Evolutionary conservation across 129 eudicot genomes (phyloP), one percentile per base, ranked within the genome.

Genomic region (Lonicera japonica): DNA sequence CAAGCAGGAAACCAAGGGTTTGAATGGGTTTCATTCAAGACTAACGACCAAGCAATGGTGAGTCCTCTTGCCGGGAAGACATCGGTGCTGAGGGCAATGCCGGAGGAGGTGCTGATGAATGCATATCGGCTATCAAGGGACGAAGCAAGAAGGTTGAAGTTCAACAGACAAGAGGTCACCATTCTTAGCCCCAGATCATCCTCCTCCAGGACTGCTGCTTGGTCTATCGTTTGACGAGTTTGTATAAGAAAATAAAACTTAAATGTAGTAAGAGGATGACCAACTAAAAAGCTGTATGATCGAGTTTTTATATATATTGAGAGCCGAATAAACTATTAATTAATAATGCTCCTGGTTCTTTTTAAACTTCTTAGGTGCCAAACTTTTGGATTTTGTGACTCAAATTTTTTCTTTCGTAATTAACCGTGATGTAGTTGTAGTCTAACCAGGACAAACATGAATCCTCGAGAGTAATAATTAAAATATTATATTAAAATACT

Each of bases 91-190:
- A 63, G 83, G 52, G 90, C 65, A 0, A 36, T 79, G 61, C 83
- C 85, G 6, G 52, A 69, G 60, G 90, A 80, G 36, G 86, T 84
- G 0, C 41, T 80, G 58, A 46, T 73, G 14, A 77, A 70, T 1
- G 56, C 79, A 0, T 80, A 64, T 41, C 70, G 48, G 24, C 22
- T 81, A 19, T 65, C 84, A 1, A 68, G 82, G 77, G 84, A 84
- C 21, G 87, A 84, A 0, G 87, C 84, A 6, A 60, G 70, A 65
- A 77, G 63, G 25, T 46, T 84, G 15, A 80, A 80, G 76, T 74
- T 64, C 3, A 75, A 22, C 10, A 75, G 87, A 54, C 73, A 78
- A 11, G 82, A 77, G 56, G 54, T 48, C 0, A 18, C 53, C 14
- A 34, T 81, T 72, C 36, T 81, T 22, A 25, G 40, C 34, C 70